Conservation (phyloP, 306 rosid species). For the Rubus idaeus region DNA sequence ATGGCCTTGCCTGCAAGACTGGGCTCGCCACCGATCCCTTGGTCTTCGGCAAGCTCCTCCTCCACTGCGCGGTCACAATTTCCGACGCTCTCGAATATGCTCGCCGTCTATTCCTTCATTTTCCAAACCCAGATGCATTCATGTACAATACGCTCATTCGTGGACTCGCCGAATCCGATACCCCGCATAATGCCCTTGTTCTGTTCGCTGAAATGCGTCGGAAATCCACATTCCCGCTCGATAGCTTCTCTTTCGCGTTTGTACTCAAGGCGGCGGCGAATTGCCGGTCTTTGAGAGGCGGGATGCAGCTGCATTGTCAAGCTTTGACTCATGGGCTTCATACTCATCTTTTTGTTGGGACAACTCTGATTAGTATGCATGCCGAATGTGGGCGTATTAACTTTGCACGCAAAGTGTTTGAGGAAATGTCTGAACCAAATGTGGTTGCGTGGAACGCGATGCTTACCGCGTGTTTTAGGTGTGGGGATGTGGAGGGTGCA, state of each 20-base stretch:
- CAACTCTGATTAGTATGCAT: slow-evolving; percentile 65
- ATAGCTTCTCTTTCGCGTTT: slow-evolving; percentile 85
- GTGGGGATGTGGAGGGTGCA: slow-evolving; percentile 49
- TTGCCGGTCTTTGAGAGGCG: slow-evolving; percentile 33
- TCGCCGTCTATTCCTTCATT: slow-evolving; percentile 55
- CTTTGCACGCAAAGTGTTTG: slow-evolving; percentile 58
- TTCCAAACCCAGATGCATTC: slow-evolving; percentile 70
- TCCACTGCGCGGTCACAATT: slow-evolving; percentile 59
- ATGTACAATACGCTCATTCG: slow-evolving; percentile 84
- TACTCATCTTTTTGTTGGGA: slow-evolving; percentile 67
- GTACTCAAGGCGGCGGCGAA: slow-evolving; percentile 68
- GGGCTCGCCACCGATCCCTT: slow-evolving; percentile 55
- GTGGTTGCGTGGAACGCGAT: slow-evolving; percentile 80
- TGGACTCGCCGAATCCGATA: slow-evolving; percentile 52
- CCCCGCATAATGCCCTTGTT: slow-evolving; percentile 45
- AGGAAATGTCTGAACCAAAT: slow-evolving; percentile 69
- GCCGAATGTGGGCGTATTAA: slow-evolving; percentile 50
- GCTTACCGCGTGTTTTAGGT: slow-evolving; percentile 64
- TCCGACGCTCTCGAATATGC: slow-evolving; percentile 57
- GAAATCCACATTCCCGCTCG: slow-evolving; percentile 33
- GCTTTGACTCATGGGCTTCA: slow-evolving; percentile 47
- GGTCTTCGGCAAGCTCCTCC: slow-evolving; percentile 67
- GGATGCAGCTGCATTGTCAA: slow-evolving; percentile 61
- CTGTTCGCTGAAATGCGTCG: slow-evolving; percentile 58
- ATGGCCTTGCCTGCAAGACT: slow-evolving; percentile 36